These are phyloP conservation scores for Martiniozyma abietophila DNA, from an alignment of 805 yeast genomes.

Conservation along the genomic window DNA sequence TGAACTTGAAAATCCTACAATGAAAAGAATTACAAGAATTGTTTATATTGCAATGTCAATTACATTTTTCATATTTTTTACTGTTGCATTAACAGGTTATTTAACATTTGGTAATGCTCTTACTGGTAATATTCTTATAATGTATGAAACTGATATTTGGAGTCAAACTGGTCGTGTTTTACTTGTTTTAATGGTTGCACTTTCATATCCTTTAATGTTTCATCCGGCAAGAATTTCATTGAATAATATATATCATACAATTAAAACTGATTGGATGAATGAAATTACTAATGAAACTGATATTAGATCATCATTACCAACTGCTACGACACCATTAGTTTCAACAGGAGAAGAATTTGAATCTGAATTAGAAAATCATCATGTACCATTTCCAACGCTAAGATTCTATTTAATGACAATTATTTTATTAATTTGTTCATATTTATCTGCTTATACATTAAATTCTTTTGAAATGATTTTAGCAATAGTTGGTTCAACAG, in stretches of 20 bases:
- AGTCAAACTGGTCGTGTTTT: constrained; percentile 49
- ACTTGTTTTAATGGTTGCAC: constrained; percentile 61
- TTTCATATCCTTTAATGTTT: constrained; percentile 71
- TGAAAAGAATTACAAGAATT: constrained; percentile 38
- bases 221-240: constrained; percentile 72
- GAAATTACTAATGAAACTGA: background rate
- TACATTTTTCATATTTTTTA: constrained; percentile 48
- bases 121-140: constrained; percentile 57
- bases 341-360: background rate
- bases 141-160: constrained; percentile 47
- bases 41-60: constrained; percentile 38
- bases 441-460: constrained; percentile 48
- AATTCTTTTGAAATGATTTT: constrained; percentile 59
- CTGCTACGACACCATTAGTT: constrained; percentile 11
- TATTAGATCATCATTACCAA: background rate
- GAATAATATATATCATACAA: constrained; percentile 42
- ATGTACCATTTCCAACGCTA: constrained; percentile 37
- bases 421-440: constrained; percentile 37
- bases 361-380: constrained; percentile 20
- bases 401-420: constrained; percentile 44
- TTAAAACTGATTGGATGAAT: constrained; percentile 4
- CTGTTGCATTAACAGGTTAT: constrained; percentile 64
- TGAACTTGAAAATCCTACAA: constrained; percentile 49
- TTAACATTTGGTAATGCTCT: constrained; percentile 61
- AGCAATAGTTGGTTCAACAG: constrained; percentile 75